A percentile compares a stretch with the other conserved stretches of the same genome.
phyloP scores from a whole-genome alignment of 345 rosid genomes.

The Sonneratia alba region DNA sequence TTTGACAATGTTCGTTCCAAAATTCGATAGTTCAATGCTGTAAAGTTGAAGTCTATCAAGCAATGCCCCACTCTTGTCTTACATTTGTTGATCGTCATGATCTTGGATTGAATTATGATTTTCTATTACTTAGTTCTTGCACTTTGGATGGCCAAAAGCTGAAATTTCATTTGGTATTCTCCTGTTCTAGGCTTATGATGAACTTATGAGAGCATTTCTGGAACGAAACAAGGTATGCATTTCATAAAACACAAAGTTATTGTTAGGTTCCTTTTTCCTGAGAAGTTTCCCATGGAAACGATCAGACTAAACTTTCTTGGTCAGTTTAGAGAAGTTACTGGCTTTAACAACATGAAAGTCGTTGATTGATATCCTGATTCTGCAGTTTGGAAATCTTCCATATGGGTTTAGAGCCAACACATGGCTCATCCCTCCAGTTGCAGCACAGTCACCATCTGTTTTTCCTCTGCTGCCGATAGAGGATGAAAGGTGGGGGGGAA shows the following conservation, averaged over 20 bases:
- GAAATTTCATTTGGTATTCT: not conserved
- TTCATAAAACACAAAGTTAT: not conserved
- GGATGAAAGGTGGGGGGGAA: slow-evolving; percentile 92
- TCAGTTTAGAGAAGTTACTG: not conserved
- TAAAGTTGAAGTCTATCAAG: not conserved
- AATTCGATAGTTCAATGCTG: not conserved
- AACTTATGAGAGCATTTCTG: slow-evolving; percentile 77
- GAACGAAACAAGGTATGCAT: slow-evolving; percentile 86
- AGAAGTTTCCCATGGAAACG: not conserved
- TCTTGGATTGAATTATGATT: not conserved
- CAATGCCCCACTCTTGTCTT: not conserved
- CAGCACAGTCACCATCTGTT: slow-evolving; percentile 57
- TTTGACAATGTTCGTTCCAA: slow-evolving; percentile 55
- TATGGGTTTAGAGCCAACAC: slow-evolving; percentile 97
- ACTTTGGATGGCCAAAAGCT: slow-evolving; percentile 5
- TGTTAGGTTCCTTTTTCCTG: not conserved
- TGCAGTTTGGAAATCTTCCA: slow-evolving; percentile 97
- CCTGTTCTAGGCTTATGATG: slow-evolving; percentile 63
- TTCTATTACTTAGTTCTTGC: slow-evolving; percentile 1
- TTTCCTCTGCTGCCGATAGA: slow-evolving; percentile 75
- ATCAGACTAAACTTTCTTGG: not conserved
- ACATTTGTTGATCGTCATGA: not conserved
- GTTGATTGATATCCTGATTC: slow-evolving; percentile 4
- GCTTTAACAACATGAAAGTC: not conserved
- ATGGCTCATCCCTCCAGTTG: slow-evolving; percentile 82